A percentile compares a stretch with the other conserved stretches of the same genome.
phyloP scores from a whole-genome alignment of 805 yeast species.

The Brettanomyces nanus region DNA sequence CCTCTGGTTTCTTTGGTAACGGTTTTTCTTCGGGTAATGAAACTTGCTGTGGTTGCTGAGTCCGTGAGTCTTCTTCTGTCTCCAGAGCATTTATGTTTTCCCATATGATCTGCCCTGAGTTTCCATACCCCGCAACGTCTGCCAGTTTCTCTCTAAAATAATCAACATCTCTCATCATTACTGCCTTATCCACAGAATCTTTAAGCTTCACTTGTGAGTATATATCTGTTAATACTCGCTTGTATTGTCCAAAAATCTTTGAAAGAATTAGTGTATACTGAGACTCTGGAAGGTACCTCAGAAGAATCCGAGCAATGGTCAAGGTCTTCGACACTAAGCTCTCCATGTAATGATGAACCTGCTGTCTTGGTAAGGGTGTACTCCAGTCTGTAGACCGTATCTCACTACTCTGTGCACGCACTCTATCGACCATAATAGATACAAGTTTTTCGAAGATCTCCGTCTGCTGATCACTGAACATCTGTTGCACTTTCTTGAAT shows the following conservation, averaged over 20 bases:
- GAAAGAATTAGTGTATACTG: conserved; percentile 38
- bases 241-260: conserved; percentile 50
- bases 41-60: not conserved
- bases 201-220: conserved; percentile 40
- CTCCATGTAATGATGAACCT: conserved; percentile 58
- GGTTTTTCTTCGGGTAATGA: not conserved
- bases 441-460: conserved; percentile 58
- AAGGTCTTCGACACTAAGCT: conserved; percentile 56
- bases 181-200: conserved; percentile 46
- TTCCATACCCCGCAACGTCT: conserved; percentile 51
- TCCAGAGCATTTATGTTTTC: conserved; percentile 47
- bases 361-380: conserved; percentile 31
- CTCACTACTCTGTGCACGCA: conserved; percentile 40
- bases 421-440: conserved; percentile 63
- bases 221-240: conserved; percentile 43
- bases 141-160: conserved; percentile 55
- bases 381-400: conserved; percentile 45
- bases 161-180: conserved; percentile 51
- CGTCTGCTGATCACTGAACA: conserved; percentile 50
- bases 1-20: not conserved
- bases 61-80: conserved; percentile 36
- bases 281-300: conserved; percentile 45
- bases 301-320: conserved; percentile 54
- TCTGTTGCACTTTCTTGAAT: conserved; percentile 31
- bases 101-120: conserved; percentile 55